Evolutionary conservation across 306 rosid genomes (phyloP), one percentile per base, ranked within the genome.

Genomic region (Abrus precatorius): DNA sequence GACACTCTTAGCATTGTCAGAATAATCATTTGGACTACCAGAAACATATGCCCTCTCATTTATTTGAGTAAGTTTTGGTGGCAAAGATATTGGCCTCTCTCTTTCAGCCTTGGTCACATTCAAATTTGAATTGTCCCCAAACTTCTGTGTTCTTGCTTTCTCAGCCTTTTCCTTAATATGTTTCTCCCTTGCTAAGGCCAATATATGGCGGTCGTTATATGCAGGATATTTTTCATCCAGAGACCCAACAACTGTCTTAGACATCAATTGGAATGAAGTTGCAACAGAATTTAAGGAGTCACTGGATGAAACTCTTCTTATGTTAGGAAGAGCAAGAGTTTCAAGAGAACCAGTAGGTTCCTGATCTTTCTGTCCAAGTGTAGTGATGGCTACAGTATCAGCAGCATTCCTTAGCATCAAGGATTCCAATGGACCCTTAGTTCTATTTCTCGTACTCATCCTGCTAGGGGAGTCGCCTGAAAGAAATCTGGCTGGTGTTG

Each of bases 221-320:
- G 92, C 93, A 27, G 98, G 98, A 77, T 91, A 93, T 82, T 90
- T 90, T 89, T 91, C 95, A 64, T 89, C 92, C 28, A 86, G 78
- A 66, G 88, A 85, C 40, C 90, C 89, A 14, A 80, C 92, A 74
- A 91, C 90, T 53, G 97, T 91, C 85, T 90, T 93, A 47, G 98
- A 91, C 95, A 91, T 93, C 84, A 93, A 75, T 36, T 90, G 95
- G 90, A 93, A 93, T 40, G 97, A 93, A 50, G 92, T 48, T 80
- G 91, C 83, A 71, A 91, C 98, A 48, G 90, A 86, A 81, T 90
- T 86, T 33, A 89, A 87, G 64, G 93, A 86, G 75, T 90, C 88
- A 10, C 82, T 72, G 5, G 96, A 86, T 74, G 87, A 63, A 68
- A 83, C 85, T 66, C 82, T 86, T 84, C 86, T 80, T 27, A 90